These are phyloP conservation scores for Helichrysum umbraculigerum DNA, from an alignment of 129 eudicot genomes.

Conservation along the genomic window DNA sequence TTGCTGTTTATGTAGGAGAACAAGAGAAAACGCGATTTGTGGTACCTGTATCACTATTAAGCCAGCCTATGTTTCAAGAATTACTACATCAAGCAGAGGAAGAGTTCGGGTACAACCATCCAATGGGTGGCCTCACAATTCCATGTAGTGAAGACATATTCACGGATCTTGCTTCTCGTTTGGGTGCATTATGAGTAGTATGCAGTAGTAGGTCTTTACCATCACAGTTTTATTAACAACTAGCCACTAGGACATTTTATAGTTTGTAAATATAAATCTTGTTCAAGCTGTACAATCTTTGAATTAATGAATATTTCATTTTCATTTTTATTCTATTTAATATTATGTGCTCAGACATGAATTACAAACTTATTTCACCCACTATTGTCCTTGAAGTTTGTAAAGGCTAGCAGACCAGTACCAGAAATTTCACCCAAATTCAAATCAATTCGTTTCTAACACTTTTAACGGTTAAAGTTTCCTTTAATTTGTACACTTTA, in stretches of 20 bases:
- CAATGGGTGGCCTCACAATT: background rate
- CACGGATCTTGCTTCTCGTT: slow-evolving; percentile 1
- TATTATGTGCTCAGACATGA: no score
- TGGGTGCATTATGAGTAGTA: background rate
- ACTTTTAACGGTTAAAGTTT: no score
- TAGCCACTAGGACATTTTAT: background rate
- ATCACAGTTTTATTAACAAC: background rate
- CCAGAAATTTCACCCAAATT: no score
- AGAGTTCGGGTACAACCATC: background rate
- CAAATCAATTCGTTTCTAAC: no score
- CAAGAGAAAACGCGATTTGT: background rate
- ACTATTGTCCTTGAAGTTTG: no score
- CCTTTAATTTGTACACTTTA: background rate
- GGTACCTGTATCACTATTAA: background rate
- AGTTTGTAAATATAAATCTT: background rate
- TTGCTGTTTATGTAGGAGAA: slow-evolving; percentile 32
- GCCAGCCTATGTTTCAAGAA: background rate
- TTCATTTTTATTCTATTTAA: no score
- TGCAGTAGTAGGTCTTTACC: background rate
- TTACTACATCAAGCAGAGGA: background rate
- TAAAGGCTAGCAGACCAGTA: no score
- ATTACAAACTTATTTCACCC: background rate
- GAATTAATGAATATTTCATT: background rate
- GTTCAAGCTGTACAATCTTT: background rate
- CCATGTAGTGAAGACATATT: background rate